These are phyloP conservation scores for Coemansia sp. DNA, from an alignment of 192 early-diverging fungal species.

Conservation along the genomic window DNA sequence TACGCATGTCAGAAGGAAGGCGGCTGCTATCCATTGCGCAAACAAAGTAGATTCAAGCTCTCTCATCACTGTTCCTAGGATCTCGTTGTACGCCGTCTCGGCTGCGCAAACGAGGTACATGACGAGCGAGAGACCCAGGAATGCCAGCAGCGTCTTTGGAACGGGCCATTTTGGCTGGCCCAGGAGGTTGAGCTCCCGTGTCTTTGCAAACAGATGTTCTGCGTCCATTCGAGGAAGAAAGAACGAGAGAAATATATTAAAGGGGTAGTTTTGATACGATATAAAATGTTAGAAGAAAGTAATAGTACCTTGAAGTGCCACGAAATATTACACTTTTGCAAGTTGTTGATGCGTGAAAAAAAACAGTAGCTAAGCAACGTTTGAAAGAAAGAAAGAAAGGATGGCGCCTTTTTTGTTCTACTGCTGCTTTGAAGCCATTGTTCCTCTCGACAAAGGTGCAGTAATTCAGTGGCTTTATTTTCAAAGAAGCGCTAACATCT, in stretches of 20 bases:
- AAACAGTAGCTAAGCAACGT: background rate
- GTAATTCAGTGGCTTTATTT: too few relatives aligned
- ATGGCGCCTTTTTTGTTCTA: background rate
- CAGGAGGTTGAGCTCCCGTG: slow-evolving; percentile 28
- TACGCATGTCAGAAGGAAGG: slow-evolving; percentile 70
- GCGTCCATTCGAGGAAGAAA: background rate
- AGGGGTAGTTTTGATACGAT: background rate
- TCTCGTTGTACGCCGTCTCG: slow-evolving; percentile 82
- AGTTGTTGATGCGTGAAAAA: background rate
- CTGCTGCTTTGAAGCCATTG: background rate
- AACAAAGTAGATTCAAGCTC: slow-evolving; percentile 67
- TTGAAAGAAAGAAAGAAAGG: background rate
- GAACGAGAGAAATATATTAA: background rate
- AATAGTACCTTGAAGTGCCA: background rate
- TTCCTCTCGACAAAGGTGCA: too few relatives aligned
- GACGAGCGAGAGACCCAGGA: slow-evolving; percentile 57
- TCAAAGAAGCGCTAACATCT: too few relatives aligned
- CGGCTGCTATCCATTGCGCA: slow-evolving; percentile 81
- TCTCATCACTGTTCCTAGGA: slow-evolving; percentile 67
- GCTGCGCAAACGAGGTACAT: slow-evolving; percentile 77
- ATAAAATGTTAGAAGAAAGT: background rate
- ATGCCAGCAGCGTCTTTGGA: slow-evolving; percentile 21
- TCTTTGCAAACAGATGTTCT: slow-evolving; percentile 5
- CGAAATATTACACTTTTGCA: background rate
- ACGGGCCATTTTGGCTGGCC: slow-evolving; percentile 46